Conservation (phyloP, 1,284 basidiomycete species). For the Austroboletus niveus region DNA sequence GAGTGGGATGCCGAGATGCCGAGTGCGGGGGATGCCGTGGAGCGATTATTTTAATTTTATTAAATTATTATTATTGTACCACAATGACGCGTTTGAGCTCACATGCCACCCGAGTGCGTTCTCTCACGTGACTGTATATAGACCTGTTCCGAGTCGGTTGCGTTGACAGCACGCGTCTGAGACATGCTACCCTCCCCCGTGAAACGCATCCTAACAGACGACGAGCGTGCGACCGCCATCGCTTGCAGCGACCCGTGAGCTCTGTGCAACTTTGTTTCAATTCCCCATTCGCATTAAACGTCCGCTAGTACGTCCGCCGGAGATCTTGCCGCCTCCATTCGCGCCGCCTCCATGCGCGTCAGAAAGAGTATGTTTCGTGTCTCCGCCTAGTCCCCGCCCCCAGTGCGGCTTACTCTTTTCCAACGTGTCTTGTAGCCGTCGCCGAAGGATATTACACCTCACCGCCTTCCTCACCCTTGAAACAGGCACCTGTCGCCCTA, state of each 20-base stretch:
- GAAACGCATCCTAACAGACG: constrained; percentile 46
- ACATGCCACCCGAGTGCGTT: not conserved
- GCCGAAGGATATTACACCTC: constrained; percentile 33
- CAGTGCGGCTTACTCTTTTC: constrained; percentile 30
- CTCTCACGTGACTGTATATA: constrained; percentile 8
- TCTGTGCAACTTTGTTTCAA: constrained; percentile 4
- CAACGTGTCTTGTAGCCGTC: constrained; percentile 29
- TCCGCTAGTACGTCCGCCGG: constrained; percentile 15
- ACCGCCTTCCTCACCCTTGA: constrained; percentile 29
- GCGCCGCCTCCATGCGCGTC: constrained; percentile 34
- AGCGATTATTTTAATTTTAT: too few relatives aligned
- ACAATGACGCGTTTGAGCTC: not conserved
- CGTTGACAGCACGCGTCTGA: not conserved
- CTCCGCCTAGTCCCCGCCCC: constrained; percentile 12
- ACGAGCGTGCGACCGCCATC: constrained; percentile 33
- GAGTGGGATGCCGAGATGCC: constrained; percentile 13
- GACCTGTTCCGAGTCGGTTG: not conserved
- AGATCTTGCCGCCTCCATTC: constrained; percentile 31
- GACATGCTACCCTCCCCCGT: constrained; percentile 17
- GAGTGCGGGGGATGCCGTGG: constrained; percentile 9
- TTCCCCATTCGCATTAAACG: constrained; percentile 5
- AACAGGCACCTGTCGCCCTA: constrained; percentile 27
- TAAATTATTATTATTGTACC: too few relatives aligned
- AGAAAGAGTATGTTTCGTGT: constrained; percentile 33
- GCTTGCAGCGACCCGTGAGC: constrained; percentile 31